A percentile compares a stretch with the other conserved stretches of the same genome.
These are phyloP conservation scores for Juglanconis juglandina DNA, from an alignment of 2,329 filamentous ascomycete genomes.

Conservation along the genomic window DNA sequence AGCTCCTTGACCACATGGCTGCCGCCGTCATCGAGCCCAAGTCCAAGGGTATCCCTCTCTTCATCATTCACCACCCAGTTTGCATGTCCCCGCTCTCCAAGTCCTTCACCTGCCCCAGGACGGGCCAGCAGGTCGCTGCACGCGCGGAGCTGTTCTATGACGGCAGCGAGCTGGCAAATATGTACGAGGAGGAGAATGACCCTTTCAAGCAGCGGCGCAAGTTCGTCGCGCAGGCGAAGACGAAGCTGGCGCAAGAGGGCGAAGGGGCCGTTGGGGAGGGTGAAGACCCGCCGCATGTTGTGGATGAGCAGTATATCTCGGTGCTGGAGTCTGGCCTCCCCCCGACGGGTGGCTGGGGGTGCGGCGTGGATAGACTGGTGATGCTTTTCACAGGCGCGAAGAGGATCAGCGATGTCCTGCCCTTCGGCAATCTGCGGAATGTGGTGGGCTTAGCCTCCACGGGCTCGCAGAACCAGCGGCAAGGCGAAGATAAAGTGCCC, in stretches of 20 bases:
- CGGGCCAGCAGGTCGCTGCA: slow-evolving; percentile 71
- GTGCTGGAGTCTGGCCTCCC: slow-evolving; percentile 86
- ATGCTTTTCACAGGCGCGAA: slow-evolving; percentile 83
- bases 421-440: slow-evolving; percentile 80
- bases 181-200: slow-evolving; percentile 97
- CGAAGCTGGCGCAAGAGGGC: slow-evolving; percentile 33
- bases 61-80: slow-evolving; percentile 85
- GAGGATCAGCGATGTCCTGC: slow-evolving; percentile 80
- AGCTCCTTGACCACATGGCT: slow-evolving; percentile 78
- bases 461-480: slow-evolving; percentile 6
- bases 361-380: slow-evolving; percentile 82
- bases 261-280: slow-evolving; percentile 29
- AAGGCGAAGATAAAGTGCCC: not conserved
- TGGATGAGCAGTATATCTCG: slow-evolving; percentile 80
- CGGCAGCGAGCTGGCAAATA: slow-evolving; percentile 83
- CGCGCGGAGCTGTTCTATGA: slow-evolving; percentile 82
- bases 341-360: slow-evolving; percentile 96
- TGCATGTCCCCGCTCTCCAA: slow-evolving; percentile 90
- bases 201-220: slow-evolving; percentile 83
- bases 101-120: slow-evolving; percentile 68
- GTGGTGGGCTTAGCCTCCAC: slow-evolving; percentile 51
- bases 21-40: slow-evolving; percentile 73
- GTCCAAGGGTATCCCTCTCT: slow-evolving; percentile 66
- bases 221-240: slow-evolving; percentile 56
- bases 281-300: slow-evolving; percentile 42